Base-by-base conservation (phyloP, 805 yeast genomes). In the Candida namnaoensis region DNA sequence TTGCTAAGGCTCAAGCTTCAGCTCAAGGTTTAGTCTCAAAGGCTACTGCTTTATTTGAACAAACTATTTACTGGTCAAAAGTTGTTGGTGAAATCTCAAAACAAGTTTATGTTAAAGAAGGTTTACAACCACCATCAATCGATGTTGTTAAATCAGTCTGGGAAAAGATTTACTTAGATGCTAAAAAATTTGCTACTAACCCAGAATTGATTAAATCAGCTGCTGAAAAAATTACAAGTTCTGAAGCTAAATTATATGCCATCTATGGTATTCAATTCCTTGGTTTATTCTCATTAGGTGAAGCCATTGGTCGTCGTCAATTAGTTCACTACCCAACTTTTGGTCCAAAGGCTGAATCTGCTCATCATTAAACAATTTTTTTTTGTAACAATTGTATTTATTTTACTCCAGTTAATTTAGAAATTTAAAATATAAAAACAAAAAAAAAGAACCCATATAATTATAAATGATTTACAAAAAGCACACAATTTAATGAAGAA, bases 271-370 rank as follows among this genome's bases (percentile, higher is more conserved):
- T 88, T 52, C 99, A 93, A 70, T 68, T 91, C 42, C 71, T 86
- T 51, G 99, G 97, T 49, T 75, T 90, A 62, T 93, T 88, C 68
- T 79, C 97, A 26, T 73, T 91, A 38, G 99, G 99, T 62, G 99
- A 93, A 75, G 79, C 90, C 53, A 74, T 93, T 58, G 99, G 99
- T 60, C 88, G 98, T 75, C 84, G 98, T 74, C 79, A 85, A 58
- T 55, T 93, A 46, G 85, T 88, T 58, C 96, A 97, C 53, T 91
- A 93, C 74, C 85, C 86, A 58, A 57, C 72, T 14, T 72, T 65
- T 52, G 80, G 78, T 47, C 30, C 32, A 13, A 77, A 74, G 62
- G 47, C 66, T 54, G 63, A 64, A 49, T 53, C 63, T 48, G 56
- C 64, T 44, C 61, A 60, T 46, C 64, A 58, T 43, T 49, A 49